A percentile compares a stretch with the other conserved stretches of the same genome.
Conservation (phyloP, 2,329 filamentous ascomycete genomes). For the Talaromyces sp. region DNA sequence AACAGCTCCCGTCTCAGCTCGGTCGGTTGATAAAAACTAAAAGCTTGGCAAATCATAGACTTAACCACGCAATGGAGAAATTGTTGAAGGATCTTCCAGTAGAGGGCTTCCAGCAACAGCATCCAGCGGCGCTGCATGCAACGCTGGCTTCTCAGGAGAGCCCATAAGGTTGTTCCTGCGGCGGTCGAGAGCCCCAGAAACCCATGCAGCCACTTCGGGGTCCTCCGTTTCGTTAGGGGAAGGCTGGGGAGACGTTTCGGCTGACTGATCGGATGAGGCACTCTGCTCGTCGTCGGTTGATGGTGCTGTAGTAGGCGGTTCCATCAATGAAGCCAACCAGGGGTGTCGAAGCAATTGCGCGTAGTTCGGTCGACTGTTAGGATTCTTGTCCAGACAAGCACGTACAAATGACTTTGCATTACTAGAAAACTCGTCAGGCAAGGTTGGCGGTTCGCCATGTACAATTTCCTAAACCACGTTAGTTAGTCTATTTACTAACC, state of each 20-base stretch:
- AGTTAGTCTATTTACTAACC: not conserved
- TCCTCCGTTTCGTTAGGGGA: slow-evolving; percentile 56
- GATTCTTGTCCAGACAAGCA: slow-evolving; percentile 86
- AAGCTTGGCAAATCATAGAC: not conserved
- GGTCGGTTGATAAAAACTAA: no score
- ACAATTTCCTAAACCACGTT: slow-evolving; percentile 76
- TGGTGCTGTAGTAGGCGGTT: slow-evolving; percentile 65
- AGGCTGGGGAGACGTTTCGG: slow-evolving; percentile 26
- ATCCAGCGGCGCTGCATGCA: slow-evolving; percentile 83
- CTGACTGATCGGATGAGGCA: slow-evolving; percentile 18
- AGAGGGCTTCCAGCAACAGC: slow-evolving; percentile 49
- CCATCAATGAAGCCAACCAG: slow-evolving; percentile 73
- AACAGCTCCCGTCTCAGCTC: not conserved
- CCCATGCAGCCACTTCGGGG: slow-evolving; percentile 81
- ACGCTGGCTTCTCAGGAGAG: slow-evolving; percentile 63
- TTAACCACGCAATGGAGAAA: not conserved
- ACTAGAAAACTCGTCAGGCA: slow-evolving; percentile 77
- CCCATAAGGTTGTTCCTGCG: slow-evolving; percentile 56
- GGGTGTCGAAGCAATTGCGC: slow-evolving; percentile 81
- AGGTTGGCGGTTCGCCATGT: slow-evolving; percentile 86
- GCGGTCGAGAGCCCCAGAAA: slow-evolving; percentile 63
- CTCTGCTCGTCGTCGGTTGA: slow-evolving; percentile 17
- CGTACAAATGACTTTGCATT: slow-evolving; percentile 80
- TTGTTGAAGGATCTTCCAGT: slow-evolving; percentile 24
- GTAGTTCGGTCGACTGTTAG: slow-evolving; percentile 89